Conservation (phyloP, 2,329 filamentous ascomycete species). For the Pseudogymnoascus sp. region DNA sequence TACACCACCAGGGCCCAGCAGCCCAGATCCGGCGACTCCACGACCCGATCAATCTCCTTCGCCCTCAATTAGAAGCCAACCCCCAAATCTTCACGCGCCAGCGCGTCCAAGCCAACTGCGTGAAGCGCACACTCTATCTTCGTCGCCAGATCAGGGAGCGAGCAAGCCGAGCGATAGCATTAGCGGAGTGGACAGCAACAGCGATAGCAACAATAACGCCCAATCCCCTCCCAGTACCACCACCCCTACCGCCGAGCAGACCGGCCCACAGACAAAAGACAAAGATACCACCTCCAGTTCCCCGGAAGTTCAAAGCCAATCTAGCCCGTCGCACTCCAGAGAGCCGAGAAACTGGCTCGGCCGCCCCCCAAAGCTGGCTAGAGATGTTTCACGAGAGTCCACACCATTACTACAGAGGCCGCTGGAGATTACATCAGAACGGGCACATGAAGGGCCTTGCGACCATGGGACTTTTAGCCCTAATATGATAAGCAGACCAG, state of each 20-base stretch:
- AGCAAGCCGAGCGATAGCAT: not conserved
- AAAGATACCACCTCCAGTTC: not conserved
- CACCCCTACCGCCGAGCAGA: slow-evolving; percentile 14
- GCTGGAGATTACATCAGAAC: slow-evolving; percentile 20
- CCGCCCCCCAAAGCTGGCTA: not conserved
- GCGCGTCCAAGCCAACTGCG: slow-evolving; percentile 23
- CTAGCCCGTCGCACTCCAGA: not conserved
- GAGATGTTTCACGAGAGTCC: slow-evolving; percentile 34
- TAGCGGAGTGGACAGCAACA: slow-evolving; percentile 15
- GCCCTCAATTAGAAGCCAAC: not conserved
- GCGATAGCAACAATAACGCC: slow-evolving; percentile 19
- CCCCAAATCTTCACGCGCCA: slow-evolving; percentile 18
- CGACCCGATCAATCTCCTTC: not conserved
- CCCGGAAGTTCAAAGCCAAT: not conserved
- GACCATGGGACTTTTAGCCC: slow-evolving; percentile 73
- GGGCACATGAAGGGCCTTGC: slow-evolving; percentile 37
- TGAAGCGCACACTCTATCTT: slow-evolving; percentile 21
- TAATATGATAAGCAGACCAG: slow-evolving; percentile 28
- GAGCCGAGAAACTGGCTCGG: slow-evolving; percentile 4
- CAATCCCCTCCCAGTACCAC: slow-evolving; percentile 16
- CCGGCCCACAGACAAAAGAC: not conserved
- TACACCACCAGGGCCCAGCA: not conserved
- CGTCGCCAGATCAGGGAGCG: slow-evolving; percentile 17
- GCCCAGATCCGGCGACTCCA: not conserved
- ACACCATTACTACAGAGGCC: slow-evolving; percentile 42